Conservation (phyloP, 805 yeast species). For the Cyberlindnera galapagoensis region DNA sequence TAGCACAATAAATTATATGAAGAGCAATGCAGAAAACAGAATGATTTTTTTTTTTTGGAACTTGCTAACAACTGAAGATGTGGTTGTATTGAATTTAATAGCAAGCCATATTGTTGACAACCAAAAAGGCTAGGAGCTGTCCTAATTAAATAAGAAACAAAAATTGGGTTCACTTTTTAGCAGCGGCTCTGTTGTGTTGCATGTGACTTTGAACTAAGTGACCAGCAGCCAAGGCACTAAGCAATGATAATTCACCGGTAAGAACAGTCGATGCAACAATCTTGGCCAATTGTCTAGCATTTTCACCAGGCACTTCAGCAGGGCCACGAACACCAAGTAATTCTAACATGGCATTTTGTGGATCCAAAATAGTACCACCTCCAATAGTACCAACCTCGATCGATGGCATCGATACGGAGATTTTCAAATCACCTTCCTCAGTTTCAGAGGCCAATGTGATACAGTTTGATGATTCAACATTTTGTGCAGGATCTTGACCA, state of each 20-base stretch:
- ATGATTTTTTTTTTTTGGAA: too few species aligned
- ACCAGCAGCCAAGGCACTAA: conserved; percentile 97
- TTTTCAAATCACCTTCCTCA: conserved; percentile 69
- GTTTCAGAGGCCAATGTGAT: conserved; percentile 87
- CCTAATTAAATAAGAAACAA: not conserved
- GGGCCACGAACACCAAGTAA: conserved; percentile 94
- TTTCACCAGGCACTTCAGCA: conserved; percentile 86
- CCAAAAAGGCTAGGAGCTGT: too few species aligned
- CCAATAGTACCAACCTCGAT: conserved; percentile 99
- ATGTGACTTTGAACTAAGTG: conserved; percentile 96
- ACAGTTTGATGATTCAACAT: conserved; percentile 96
- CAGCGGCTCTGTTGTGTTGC: conserved; percentile 73
- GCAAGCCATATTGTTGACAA: too few species aligned
- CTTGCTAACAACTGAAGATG: not conserved
- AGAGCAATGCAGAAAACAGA: too few species aligned
- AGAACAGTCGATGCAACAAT: conserved; percentile 91
- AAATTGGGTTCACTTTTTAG: conserved; percentile 14
- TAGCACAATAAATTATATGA: too few species aligned
- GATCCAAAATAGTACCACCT: conserved; percentile 96
- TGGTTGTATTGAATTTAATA: too few species aligned
- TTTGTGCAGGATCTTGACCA: conserved; percentile 99
- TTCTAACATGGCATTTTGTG: conserved; percentile 95
- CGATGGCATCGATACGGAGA: conserved; percentile 98
- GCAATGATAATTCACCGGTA: conserved; percentile 91
- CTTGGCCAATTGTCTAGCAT: conserved; percentile 88